Evolutionary conservation across 345 rosid genomes (phyloP), one percentile per base, ranked within the genome.

Genomic region (Euphorbia peplus): DNA sequence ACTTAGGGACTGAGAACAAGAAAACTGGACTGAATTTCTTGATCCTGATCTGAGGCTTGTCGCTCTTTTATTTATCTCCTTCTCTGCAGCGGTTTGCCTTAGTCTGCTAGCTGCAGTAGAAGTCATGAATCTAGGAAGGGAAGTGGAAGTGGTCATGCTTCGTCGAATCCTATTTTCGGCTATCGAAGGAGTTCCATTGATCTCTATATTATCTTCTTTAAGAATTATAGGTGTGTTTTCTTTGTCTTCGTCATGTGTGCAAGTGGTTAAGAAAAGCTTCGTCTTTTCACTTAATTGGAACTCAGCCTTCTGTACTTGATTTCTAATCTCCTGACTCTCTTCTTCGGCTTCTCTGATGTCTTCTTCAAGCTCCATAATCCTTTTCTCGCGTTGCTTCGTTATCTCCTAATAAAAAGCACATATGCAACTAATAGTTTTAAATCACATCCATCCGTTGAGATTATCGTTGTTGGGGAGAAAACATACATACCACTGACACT

Each of bases 101-200:
- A 84, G 88, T 24, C 96, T 89, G 76, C 98, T 93, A n/a, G 98
- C 88, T 4, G 55, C 96, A 9, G 97, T 93, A 4, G 98, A 83
- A 16, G 83, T 72, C 98, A 93, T 93, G 82, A 90, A 93, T 52
- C 92, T 86, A 28, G 98, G 97, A 26, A 78, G 58, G 52, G 72
- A 71, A 32, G 79, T 32, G 37, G 37, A 32, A 32, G 37, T 70
- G 9, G 60, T 60, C 53, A 22, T 58, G 15, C 19, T 75, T 72
- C 73, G 69, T 74, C 79, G 83, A 0, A 63, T 67, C 41, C 66
- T 56, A 62, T 76, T 81, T n/a, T 76, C 80, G 48, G 80, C 61
- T 63, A 75, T 24, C 69, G 16, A 71, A 5, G 83, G 82, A 19
- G 83, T 79, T 54, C 9, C 53, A 46, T 60, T 48, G 2, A 62